Base-by-base conservation (phyloP, 1,139 yeast species). In the Pneumocystis sp. region DNA sequence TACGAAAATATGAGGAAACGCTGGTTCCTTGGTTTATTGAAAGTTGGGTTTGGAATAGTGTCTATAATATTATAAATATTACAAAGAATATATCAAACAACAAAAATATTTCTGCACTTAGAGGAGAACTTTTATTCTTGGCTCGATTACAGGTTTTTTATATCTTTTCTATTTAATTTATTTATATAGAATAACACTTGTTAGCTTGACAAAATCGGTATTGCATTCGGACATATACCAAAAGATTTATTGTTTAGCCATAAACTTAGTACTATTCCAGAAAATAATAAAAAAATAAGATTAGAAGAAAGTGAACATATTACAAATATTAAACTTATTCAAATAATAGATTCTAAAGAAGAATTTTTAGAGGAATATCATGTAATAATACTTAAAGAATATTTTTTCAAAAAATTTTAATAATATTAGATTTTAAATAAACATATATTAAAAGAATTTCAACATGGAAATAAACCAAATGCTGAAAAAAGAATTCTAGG, bases 401-500 rank as follows among this genome's bases (percentile, higher is more conserved):
- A 10, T 25, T 50, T 6, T 25, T 25, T 44, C 25, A 19, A 50
- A 25, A 50, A 25, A 5, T 31, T 25, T 19, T 50, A 50, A 50
- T 29, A 50, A 25, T 15, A 31, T 34, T 69, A 17, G 57, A 72
- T 3, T 65, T 70, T 44, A 71, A 73, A 3, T 70, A 74, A 1
- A 72, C 74, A 37, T 65, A 67, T 1, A 68, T 70, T 42, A 76
- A 74, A 57, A 74, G 72, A 1, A 65, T 70, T 1, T 80, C 78
- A 66, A 74, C 73, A 65, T 70, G 73, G 31, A 72, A 70, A 31
- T 79, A 76, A 66, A 67, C 80, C 67, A 68, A 71, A 1, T 69
- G 81, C 3, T 84, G 86, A 0, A 79, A 78, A 59, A 73, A 70
- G 64, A 79, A 82, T 0, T 79, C 82, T 42, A 75, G 76, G 42